Conservation (phyloP, 257 asterid genomes). For the Solanum sitiens region DNA sequence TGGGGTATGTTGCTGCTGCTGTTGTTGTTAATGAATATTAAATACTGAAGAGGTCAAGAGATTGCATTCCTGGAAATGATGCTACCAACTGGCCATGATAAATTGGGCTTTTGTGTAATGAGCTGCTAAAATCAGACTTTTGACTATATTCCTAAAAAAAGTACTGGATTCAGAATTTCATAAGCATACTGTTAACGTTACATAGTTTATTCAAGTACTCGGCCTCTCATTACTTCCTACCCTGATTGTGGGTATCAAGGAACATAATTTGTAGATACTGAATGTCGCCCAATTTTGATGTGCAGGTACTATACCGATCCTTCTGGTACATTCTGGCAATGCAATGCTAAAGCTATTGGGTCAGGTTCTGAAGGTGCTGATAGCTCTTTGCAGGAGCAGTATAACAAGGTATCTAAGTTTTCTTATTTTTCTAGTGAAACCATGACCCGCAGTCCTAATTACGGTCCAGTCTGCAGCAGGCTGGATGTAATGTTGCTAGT, state of each 20-base stretch:
- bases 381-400: slow-evolving; percentile 13
- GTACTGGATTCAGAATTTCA: not conserved
- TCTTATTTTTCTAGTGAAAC: not conserved
- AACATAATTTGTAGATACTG: not conserved
- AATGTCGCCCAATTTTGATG: not conserved
- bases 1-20: not conserved
- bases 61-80: not conserved
- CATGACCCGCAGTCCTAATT: not conserved
- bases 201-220: not conserved
- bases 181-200: not conserved
- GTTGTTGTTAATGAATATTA: not conserved
- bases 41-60: not conserved
- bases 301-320: slow-evolving; percentile 59
- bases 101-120: not conserved
- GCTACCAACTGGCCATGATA: not conserved
- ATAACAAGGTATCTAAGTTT: slow-evolving; percentile 31
- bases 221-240: not conserved
- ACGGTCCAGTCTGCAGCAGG: not conserved
- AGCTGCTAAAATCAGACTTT: not conserved
- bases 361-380: slow-evolving; percentile 79
- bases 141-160: not conserved
- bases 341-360: slow-evolving; percentile 70
- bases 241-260: not conserved
- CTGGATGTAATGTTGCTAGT: not conserved
- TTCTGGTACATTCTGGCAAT: slow-evolving; percentile 73